These are phyloP conservation scores for Sonneratia caseolaris DNA, from an alignment of 345 rosid species.

Conservation along the genomic window DNA sequence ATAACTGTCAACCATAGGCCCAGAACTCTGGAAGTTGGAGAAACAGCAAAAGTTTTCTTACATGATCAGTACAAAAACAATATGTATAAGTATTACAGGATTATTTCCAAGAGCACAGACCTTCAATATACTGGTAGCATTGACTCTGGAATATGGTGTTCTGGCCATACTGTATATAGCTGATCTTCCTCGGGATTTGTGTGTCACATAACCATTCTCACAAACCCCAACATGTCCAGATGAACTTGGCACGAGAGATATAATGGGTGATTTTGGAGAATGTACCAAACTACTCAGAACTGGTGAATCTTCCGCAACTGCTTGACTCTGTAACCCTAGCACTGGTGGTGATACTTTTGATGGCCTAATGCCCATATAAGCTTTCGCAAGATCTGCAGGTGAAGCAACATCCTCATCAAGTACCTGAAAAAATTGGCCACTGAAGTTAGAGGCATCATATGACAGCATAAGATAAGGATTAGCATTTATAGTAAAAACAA, in stretches of 20 bases:
- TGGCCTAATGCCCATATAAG: slow-evolving; percentile 85
- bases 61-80: not conserved
- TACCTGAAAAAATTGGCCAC: slow-evolving; percentile 40
- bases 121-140: slow-evolving; percentile 35
- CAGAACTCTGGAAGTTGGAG: slow-evolving; percentile 25
- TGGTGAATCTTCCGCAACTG: slow-evolving; percentile 36
- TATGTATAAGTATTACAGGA: not conserved
- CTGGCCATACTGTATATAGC: slow-evolving; percentile 89
- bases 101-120: slow-evolving; percentile 20
- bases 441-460: slow-evolving; percentile 8
- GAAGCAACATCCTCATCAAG: slow-evolving; percentile 58
- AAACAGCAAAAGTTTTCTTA: not conserved
- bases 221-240: slow-evolving; percentile 32
- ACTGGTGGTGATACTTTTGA: slow-evolving; percentile 55
- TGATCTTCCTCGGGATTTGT: slow-evolving; percentile 76
- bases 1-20: slow-evolving; percentile 17
- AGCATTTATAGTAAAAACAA: not conserved
- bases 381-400: slow-evolving; percentile 94
- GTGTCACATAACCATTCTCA: slow-evolving; percentile 65
- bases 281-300: slow-evolving; percentile 23
- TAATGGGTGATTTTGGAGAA: slow-evolving; percentile 34
- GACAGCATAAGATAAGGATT: not conserved
- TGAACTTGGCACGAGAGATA: slow-evolving; percentile 42
- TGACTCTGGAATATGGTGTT: slow-evolving; percentile 72
- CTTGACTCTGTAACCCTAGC: slow-evolving; percentile 33